phyloP scores from a whole-genome alignment of 257 asterid genomes.

The Cordia subcordata region DNA sequence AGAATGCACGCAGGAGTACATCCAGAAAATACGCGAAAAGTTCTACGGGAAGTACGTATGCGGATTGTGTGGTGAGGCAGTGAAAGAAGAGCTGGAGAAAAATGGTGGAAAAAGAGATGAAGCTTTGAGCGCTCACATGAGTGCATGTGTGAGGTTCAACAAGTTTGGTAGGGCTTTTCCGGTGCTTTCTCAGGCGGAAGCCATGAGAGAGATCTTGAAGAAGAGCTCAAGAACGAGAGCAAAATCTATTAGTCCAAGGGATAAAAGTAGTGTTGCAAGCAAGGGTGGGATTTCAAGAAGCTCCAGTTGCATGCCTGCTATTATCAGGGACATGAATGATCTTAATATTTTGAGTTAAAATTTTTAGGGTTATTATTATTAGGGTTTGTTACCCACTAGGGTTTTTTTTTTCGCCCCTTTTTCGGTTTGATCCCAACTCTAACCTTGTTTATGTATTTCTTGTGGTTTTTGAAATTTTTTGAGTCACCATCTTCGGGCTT shows the following conservation, averaged over 20 bases:
- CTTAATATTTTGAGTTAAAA: slow-evolving; percentile 11
- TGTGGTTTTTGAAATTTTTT: slow-evolving; percentile 8
- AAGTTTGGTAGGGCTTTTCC: slow-evolving; percentile 58
- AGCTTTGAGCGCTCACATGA: slow-evolving; percentile 65
- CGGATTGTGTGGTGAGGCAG: slow-evolving; percentile 88
- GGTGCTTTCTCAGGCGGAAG: slow-evolving; percentile 82
- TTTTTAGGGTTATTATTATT: neutral
- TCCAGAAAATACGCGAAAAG: slow-evolving; percentile 45
- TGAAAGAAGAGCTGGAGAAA: slow-evolving; percentile 77
- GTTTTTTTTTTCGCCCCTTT: neutral
- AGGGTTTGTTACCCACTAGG: neutral
- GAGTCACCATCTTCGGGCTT: slow-evolving; percentile 1
- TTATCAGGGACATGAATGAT: slow-evolving; percentile 30
- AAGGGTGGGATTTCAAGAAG: slow-evolving; percentile 33
- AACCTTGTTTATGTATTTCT: no score
- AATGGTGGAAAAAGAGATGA: slow-evolving; percentile 65
- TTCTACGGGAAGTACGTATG: slow-evolving; percentile 64
- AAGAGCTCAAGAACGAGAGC: slow-evolving; percentile 20
- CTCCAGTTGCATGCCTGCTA: slow-evolving; percentile 40
- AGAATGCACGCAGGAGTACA: slow-evolving; percentile 74
- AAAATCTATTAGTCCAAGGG: slow-evolving; percentile 26
- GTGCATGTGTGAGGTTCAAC: slow-evolving; percentile 55
- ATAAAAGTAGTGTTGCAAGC: slow-evolving; percentile 3
- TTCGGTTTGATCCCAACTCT: neutral
- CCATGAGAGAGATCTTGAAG: slow-evolving; percentile 70